These are phyloP conservation scores for Blastobotrys attinorum DNA, from an alignment of 805 yeast genomes.

Conservation along the genomic window DNA sequence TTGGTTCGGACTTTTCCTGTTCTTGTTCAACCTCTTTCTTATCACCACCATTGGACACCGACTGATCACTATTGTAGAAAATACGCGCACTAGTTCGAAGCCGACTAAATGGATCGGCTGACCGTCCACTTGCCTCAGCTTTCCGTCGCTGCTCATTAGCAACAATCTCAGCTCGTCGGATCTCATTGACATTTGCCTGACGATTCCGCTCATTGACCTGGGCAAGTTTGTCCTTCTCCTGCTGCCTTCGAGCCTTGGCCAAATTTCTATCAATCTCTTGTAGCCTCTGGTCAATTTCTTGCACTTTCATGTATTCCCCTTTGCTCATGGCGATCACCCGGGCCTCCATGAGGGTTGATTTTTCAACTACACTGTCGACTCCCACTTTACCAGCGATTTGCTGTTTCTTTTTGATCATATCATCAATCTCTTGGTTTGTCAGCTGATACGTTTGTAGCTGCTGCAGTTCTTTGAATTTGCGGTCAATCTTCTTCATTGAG, in stretches of 20 bases:
- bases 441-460: constrained; percentile 58
- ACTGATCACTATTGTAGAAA: constrained; percentile 55
- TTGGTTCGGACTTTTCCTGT: constrained; percentile 28
- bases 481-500: constrained; percentile 52
- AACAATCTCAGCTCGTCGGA: constrained; percentile 70
- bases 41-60: constrained; percentile 16
- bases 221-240: constrained; percentile 41
- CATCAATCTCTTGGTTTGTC: constrained; percentile 64
- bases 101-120: constrained; percentile 77
- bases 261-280: constrained; percentile 20
- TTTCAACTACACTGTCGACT: constrained; percentile 67
- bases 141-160: constrained; percentile 48
- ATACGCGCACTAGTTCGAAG: constrained; percentile 80
- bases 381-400: constrained; percentile 52
- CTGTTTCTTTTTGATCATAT: constrained; percentile 67
- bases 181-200: constrained; percentile 64
- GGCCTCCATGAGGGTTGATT: constrained; percentile 64
- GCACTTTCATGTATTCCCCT: constrained; percentile 27
- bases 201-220: constrained; percentile 81
- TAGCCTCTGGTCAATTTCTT: constrained; percentile 28
- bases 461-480: constrained; percentile 55
- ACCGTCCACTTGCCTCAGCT: constrained; percentile 28
- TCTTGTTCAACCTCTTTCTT: constrained; percentile 34
- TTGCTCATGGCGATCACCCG: constrained; percentile 61
- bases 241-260: not conserved